Evolutionary conservation across 75 land plant species (phyloP), one percentile per base, ranked within the genome.

Genomic region (Larix kaempferi): DNA sequence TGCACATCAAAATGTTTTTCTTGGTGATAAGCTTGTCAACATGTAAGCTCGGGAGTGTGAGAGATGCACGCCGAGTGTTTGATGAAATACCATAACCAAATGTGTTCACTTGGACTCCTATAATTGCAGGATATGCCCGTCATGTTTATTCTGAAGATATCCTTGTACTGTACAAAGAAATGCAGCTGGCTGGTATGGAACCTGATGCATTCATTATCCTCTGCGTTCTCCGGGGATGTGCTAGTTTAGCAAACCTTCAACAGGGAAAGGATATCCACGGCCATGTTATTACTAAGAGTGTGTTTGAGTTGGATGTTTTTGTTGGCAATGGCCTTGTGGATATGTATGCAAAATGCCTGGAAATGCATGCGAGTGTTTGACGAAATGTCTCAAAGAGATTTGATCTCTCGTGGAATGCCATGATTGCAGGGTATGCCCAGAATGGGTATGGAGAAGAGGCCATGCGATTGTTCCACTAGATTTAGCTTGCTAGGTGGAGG

Each of bases 381-480:
- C n/a, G n/a, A n/a, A n/a, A 82, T 90, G 82, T 19, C 73, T 6
- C 35, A 82, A n/a, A 35, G 57, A 21, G 78, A 79, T 76, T 75
- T 88, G 16, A 87, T 88, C 17, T n/a, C n/a, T 21, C 63, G 3
- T 88, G 85, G 83, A 87, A 85, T 59, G 83, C 90, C 16, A 61
- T 93, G 74, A 71, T 85, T 52, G 80, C 82, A 7, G 89, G 80
- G 16, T 87, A 82, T 76, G 86, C 89, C 4, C 29, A 80, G 3
- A 23, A 73, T 4, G 92, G 95, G 2, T 37, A 22, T 41, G 80
- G 81, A 2, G 52, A 39, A 13, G 81, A 76, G 25, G 88, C 86
- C 7, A 60, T 74, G 67, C 15, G 33, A 52, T 33, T 87, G 12
- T 87, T 92, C 33, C 39, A 63, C 11, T 63, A 75, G 72, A 87